These are phyloP conservation scores for Amaranthus tricolor DNA, from an alignment of 179 eudicot species.

Conservation along the genomic window DNA sequence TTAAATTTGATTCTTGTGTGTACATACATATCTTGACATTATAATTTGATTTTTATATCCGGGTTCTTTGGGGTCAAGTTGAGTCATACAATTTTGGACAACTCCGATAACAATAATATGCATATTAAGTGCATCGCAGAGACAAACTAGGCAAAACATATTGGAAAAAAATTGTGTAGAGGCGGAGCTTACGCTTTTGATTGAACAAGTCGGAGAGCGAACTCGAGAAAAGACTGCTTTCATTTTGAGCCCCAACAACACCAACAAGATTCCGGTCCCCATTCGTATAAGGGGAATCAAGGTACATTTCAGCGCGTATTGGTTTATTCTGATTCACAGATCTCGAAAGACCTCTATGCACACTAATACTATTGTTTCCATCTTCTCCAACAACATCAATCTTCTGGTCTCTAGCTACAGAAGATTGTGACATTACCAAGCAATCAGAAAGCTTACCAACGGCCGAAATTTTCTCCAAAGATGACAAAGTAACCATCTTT, in stretches of 20 bases:
- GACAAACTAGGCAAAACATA: too few relatives aligned
- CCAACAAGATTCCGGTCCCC: conserved; percentile 12
- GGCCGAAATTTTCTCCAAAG: conserved; percentile 36
- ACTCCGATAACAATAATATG: too few relatives aligned
- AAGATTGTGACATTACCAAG: conserved; percentile 31
- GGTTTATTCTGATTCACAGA: conserved; percentile 34
- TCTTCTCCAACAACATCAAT: conserved; percentile 28
- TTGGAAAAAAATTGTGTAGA: too few relatives aligned
- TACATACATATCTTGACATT: too few relatives aligned
- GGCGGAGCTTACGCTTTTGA: conserved; percentile 38
- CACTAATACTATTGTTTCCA: conserved; percentile 15
- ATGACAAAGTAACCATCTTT: conserved; percentile 42
- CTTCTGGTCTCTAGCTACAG: conserved; percentile 30
- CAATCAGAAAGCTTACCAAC: conserved; percentile 37
- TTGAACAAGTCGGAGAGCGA: conserved; percentile 43
- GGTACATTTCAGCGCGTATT: conserved; percentile 28
- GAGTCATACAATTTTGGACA: too few relatives aligned
- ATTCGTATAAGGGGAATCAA: conserved; percentile 16
- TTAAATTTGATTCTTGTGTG: too few relatives aligned
- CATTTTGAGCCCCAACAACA: conserved; percentile 33
- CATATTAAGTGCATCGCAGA: too few relatives aligned
- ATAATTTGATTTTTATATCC: too few relatives aligned
- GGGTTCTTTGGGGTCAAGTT: too few relatives aligned
- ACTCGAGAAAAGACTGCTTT: conserved; percentile 51
- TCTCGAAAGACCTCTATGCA: conserved; percentile 29